Conservation (phyloP, 2,329 filamentous ascomycete species). For the Arthrinium phaeospermum region DNA sequence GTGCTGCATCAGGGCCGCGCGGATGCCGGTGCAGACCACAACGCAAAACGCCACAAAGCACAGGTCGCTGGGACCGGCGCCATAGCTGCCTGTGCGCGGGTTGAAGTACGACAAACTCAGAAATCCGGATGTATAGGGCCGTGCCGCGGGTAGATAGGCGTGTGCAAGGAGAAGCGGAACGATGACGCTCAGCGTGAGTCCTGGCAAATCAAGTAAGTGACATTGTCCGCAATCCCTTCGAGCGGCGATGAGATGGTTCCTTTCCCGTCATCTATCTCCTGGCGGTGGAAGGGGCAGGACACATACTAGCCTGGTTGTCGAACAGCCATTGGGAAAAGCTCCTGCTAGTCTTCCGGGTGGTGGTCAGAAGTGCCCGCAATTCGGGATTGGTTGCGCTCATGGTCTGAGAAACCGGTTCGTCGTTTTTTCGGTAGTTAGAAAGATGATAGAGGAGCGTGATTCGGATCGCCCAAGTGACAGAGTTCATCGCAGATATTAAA, state of each 20-base stretch:
- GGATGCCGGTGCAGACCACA: constrained; percentile 81
- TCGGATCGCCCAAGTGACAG: not conserved
- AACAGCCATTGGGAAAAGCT: constrained; percentile 15
- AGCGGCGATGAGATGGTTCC: not conserved
- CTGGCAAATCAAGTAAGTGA: constrained; percentile 47
- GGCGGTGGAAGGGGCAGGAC: not conserved
- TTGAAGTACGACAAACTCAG: constrained; percentile 85
- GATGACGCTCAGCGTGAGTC: constrained; percentile 81
- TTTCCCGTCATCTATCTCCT: not conserved
- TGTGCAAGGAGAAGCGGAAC: constrained; percentile 80
- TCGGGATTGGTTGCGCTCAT: not conserved
- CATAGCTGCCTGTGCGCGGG: constrained; percentile 69
- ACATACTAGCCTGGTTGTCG: constrained; percentile 15
- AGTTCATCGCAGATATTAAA: not conserved
- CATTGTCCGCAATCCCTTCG: not conserved
- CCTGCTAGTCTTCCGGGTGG: not conserved
- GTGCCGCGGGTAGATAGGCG: constrained; percentile 76
- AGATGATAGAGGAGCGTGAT: not conserved
- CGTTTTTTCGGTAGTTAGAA: not conserved
- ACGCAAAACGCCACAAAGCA: constrained; percentile 78
- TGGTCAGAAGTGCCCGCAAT: not conserved
- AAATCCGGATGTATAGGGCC: constrained; percentile 79
- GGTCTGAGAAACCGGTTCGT: not conserved
- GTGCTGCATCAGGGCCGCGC: constrained; percentile 85
- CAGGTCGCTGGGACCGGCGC: constrained; percentile 76